Evolutionary conservation across 2,329 filamentous ascomycete species (phyloP).

Genomic region (Zasmidium angulare): DNA sequence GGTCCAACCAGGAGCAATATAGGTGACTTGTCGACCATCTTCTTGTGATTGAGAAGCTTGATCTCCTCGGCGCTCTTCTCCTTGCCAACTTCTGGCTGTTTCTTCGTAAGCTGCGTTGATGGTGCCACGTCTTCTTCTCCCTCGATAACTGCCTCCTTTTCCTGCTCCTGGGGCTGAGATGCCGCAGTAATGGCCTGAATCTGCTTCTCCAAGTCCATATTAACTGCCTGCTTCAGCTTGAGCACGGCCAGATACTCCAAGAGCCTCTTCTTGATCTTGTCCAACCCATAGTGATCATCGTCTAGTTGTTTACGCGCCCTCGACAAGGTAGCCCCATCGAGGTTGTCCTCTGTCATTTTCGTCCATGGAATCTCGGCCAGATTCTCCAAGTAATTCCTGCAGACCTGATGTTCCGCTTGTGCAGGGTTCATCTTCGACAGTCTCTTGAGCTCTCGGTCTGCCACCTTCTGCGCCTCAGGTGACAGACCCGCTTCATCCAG

Average conservation of each 20-base stretch:
- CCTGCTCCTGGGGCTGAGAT: conserved; percentile 37
- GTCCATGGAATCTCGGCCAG: conserved; percentile 93
- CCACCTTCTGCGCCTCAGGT: conserved; percentile 84
- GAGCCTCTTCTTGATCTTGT: conserved; percentile 95
- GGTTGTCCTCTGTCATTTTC: conserved; percentile 76
- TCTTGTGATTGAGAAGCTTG: conserved; percentile 74
- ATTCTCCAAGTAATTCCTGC: conserved; percentile 89
- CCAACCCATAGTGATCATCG: conserved; percentile 92
- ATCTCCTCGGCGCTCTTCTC: conserved; percentile 60
- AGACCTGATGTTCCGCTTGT: conserved; percentile 94
- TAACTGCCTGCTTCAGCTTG: conserved; percentile 87
- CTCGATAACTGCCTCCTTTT: conserved; percentile 41
- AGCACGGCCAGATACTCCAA: conserved; percentile 96
- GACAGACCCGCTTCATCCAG: conserved; percentile 78
- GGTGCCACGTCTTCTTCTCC: conserved; percentile 57
- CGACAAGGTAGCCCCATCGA: conserved; percentile 76
- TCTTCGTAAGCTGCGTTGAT: conserved; percentile 35
- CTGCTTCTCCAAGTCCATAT: conserved; percentile 76
- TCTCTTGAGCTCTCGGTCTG: conserved; percentile 81
- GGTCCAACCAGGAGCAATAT: conserved; percentile 92
- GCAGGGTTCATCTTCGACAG: conserved; percentile 94
- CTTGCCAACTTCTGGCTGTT: conserved; percentile 30
- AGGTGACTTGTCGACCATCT: conserved; percentile 90
- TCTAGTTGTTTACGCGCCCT: conserved; percentile 86
- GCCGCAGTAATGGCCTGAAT: conserved; percentile 59